Conservation (phyloP, 129 eudicot genomes). For the Pseudognaphalium luteoalbum region DNA sequence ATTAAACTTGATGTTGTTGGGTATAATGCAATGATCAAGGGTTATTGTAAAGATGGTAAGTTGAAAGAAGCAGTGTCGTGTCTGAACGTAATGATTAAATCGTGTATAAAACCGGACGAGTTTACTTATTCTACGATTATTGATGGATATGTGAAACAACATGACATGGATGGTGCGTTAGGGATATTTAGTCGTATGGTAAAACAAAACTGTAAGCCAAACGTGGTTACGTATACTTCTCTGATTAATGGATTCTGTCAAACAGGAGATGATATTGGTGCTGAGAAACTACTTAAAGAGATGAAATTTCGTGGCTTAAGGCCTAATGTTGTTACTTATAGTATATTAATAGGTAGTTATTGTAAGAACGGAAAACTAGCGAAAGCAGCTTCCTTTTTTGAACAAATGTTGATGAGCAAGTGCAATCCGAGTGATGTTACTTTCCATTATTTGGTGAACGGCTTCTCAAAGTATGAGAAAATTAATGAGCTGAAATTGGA, state of each 20-base stretch:
- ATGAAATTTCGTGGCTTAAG: conserved; percentile 51
- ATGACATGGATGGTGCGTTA: conserved; percentile 58
- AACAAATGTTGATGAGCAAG: conserved; percentile 72
- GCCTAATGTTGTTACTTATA: conserved; percentile 90
- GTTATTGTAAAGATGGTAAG: conserved; percentile 70
- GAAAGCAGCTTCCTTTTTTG: conserved; percentile 66
- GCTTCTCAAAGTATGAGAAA: conserved; percentile 44
- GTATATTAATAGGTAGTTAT: conserved; percentile 59
- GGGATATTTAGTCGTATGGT: conserved; percentile 53
- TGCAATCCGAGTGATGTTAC: conserved; percentile 86
- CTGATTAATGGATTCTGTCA: conserved; percentile 72
- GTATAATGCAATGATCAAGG: conserved; percentile 82
- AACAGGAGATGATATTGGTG: conserved; percentile 46
- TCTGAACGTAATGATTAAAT: conserved; percentile 49
- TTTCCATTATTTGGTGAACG: conserved; percentile 64
- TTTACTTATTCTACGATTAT: conserved; percentile 79
- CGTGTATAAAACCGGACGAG: conserved; percentile 54
- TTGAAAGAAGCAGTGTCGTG: conserved; percentile 71
- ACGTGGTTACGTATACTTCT: conserved; percentile 83
- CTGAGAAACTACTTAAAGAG: conserved; percentile 56
- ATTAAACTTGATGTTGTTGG: conserved; percentile 60
- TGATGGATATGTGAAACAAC: conserved; percentile 78
- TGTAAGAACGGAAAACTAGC: conserved; percentile 62
- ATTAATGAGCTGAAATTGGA: conserved; percentile 23
- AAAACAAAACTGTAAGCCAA: conserved; percentile 55